Evolutionary conservation across 345 rosid species (phyloP).

Genomic region (Populus tremula): DNA sequence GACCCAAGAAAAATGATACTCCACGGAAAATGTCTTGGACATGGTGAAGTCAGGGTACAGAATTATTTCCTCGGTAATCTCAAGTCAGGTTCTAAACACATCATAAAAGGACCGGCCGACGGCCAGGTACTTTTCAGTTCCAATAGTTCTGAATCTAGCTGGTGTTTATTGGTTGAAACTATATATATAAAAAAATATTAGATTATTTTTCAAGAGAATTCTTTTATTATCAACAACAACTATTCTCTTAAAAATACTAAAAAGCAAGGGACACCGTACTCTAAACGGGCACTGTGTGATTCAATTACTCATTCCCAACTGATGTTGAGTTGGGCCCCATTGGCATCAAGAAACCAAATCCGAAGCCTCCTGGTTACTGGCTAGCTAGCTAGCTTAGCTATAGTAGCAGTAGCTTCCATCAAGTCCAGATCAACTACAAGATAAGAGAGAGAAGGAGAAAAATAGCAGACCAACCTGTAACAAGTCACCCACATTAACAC

Average conservation of each 20-base stretch:
- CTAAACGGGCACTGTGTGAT: not conserved
- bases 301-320: not conserved
- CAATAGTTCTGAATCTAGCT: slow-evolving; percentile 6
- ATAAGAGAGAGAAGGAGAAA: not conserved
- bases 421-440: not conserved
- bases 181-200: no score
- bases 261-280: no score
- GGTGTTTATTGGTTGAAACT: no score
- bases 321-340: not conserved
- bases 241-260: no score
- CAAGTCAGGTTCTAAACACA: not conserved
- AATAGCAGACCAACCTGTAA: slow-evolving; percentile 49
- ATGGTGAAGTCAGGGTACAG: not conserved
- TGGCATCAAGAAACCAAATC: not conserved
- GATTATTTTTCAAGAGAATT: no score
- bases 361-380: not conserved
- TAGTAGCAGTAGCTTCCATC: not conserved
- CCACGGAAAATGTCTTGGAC: not conserved
- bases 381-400: not conserved
- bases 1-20: not conserved
- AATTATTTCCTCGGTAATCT: not conserved
- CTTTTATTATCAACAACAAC: no score
- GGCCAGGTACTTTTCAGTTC: not conserved
- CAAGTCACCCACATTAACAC: slow-evolving; percentile 80
- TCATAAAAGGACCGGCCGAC: not conserved